Percentiles rank a stretch among this genome's conserved stretches.
Evolutionary conservation across 805 yeast genomes (phyloP).

Genomic region (Candida sonorensis): DNA sequence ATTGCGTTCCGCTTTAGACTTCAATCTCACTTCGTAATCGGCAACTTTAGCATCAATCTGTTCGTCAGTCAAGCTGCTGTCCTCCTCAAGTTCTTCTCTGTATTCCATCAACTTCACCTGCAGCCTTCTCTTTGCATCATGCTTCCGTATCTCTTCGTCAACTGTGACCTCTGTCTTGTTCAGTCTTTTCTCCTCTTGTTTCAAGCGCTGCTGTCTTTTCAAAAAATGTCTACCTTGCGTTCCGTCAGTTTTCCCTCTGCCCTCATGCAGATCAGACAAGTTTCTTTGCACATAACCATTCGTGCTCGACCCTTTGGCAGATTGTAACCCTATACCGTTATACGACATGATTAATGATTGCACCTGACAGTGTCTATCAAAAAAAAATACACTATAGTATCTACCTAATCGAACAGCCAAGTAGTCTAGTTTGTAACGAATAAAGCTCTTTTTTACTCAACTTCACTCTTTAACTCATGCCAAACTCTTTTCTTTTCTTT

Average conservation of each 20-base stretch:
- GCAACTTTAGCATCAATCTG: slow-evolving; percentile 28
- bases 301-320: slow-evolving; percentile 57
- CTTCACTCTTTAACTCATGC: too few species aligned
- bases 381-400: too few species aligned
- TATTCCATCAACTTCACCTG: slow-evolving; percentile 45
- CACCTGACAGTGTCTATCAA: too few species aligned
- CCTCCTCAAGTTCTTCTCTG: slow-evolving; percentile 46
- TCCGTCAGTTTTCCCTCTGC: slow-evolving; percentile 14
- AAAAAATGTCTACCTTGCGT: slow-evolving; percentile 31
- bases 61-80: slow-evolving; percentile 29
- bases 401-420: too few species aligned
- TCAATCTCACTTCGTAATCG: slow-evolving; percentile 23
- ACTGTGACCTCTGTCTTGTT: slow-evolving; percentile 4
- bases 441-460: too few species aligned
- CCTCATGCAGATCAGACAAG: slow-evolving; percentile 20
- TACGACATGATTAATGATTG: slow-evolving; percentile 43
- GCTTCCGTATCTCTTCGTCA: slow-evolving; percentile 27
- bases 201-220: slow-evolving; percentile 25
- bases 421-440: too few species aligned
- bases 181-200: slow-evolving; percentile 8
- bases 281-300: slow-evolving; percentile 54
- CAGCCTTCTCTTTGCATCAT: slow-evolving; percentile 30
- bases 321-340: slow-evolving; percentile 50
- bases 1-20: too few species aligned
- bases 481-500: too few species aligned